Percentiles rank a stretch among this genome's conserved stretches.
Conservation (phyloP, 208 protist species). For the Crithidia brevicula region DNA sequence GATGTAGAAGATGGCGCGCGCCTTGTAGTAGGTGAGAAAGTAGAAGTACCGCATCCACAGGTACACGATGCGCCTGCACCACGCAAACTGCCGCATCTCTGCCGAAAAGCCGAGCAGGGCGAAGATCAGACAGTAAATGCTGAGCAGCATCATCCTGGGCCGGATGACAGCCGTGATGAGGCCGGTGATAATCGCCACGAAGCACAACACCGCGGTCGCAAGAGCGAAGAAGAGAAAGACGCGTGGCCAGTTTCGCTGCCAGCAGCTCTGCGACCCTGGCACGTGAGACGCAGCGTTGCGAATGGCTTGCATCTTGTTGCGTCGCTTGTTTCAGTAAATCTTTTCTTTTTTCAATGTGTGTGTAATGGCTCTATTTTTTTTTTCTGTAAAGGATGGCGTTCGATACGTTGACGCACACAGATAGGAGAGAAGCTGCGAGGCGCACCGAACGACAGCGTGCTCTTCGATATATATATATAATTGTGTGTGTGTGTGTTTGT, state of each 20-base stretch:
- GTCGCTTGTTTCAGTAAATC: no score
- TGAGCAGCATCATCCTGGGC: conserved; percentile 32
- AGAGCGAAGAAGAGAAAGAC: conserved; percentile 54
- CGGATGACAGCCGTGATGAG: conserved; percentile 38
- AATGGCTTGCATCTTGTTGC: conserved; percentile 3
- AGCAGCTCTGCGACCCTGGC: conserved; percentile 28
- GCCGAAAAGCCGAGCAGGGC: conserved; percentile 64
- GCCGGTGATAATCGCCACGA: conserved; percentile 46
- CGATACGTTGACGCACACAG: no score
- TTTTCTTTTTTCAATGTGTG: no score
- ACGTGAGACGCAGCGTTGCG: conserved; percentile 12
- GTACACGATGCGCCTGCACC: conserved; percentile 55
- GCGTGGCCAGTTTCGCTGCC: conserved; percentile 50
- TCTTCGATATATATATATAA: no score
- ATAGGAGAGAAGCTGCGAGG: not conserved
- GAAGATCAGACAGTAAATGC: conserved; percentile 75
- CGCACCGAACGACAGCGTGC: no score
- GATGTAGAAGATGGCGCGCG: conserved; percentile 74
- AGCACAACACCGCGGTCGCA: conserved; percentile 36
- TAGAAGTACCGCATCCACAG: conserved; percentile 77
- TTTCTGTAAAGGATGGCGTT: not conserved
- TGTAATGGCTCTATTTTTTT: conserved; percentile 15
- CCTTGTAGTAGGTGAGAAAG: conserved; percentile 71
- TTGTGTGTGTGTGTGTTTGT: no score
- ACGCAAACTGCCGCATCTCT: conserved; percentile 71